Percentiles rank a stretch among this genome's conserved stretches.
phyloP scores from a whole-genome alignment of 768 basidiomycete genomes.

The Gymnopilus junonius region DNA sequence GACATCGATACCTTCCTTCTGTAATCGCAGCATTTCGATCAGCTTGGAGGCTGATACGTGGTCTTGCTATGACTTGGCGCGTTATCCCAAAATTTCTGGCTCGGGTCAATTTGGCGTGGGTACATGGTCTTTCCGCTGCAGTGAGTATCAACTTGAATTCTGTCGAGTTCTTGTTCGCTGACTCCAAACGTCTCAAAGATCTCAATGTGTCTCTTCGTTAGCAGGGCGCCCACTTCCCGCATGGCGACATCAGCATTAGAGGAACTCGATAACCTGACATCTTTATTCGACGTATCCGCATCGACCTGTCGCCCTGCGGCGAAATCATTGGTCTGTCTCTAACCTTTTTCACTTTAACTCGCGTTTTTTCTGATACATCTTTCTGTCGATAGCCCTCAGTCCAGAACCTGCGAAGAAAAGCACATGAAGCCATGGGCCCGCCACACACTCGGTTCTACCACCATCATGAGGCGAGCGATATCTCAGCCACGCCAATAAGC shows the following conservation, averaged over 20 bases:
- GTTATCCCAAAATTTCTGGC: slow-evolving; percentile 43
- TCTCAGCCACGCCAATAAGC: neutral
- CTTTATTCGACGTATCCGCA: slow-evolving; percentile 52
- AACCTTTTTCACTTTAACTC: neutral
- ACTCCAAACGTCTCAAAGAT: slow-evolving; percentile 41
- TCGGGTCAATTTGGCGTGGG: slow-evolving; percentile 63
- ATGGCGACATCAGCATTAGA: slow-evolving; percentile 51
- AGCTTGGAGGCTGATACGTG: slow-evolving; percentile 66
- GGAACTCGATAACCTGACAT: slow-evolving; percentile 48
- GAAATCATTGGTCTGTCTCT: slow-evolving; percentile 44
- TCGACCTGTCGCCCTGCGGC: slow-evolving; percentile 48
- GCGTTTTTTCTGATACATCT: neutral
- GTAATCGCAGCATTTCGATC: slow-evolving; percentile 76
- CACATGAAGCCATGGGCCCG: slow-evolving; percentile 42
- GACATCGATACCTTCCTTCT: slow-evolving; percentile 69
- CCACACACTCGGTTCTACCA: slow-evolving; percentile 22
- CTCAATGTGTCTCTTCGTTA: slow-evolving; percentile 60
- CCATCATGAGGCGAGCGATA: slow-evolving; percentile 2
- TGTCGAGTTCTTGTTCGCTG: neutral
- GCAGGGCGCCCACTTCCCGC: slow-evolving; percentile 50
- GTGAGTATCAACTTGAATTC: slow-evolving; percentile 41
- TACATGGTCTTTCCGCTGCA: slow-evolving; percentile 64
- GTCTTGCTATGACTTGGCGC: slow-evolving; percentile 47
- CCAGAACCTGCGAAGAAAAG: slow-evolving; percentile 45
- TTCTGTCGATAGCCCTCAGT: slow-evolving; percentile 29